Evolutionary conservation across 2,329 filamentous ascomycete species (phyloP), one percentile per base, ranked within the genome.

Genomic region (Ceratocystis destructans): DNA sequence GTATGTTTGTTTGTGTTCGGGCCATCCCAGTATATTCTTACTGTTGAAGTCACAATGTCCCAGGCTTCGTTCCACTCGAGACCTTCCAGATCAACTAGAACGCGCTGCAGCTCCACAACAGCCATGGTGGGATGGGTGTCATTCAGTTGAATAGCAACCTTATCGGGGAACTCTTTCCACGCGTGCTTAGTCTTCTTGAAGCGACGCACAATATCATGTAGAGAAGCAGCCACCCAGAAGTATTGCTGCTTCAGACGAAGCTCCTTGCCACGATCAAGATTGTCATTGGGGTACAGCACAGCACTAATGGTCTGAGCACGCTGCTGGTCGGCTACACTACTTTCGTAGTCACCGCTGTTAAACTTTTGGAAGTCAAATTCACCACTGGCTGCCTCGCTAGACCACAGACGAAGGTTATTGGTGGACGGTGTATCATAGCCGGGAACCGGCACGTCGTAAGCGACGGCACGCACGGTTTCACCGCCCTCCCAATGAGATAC

Each of bases 321-420:
- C 79, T 99, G 94, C 77, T 97, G 91, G 71, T 99, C 94, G n/a
- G 89, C 90, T 48, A 99, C 94, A 12, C 94, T 95, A 78, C 89
- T 94, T 78, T 99, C 94, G 74, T 99, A 99, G 72, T 99, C 92
- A 69, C 94, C 94, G 68, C 83, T 94, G 78, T 99, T 99, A 85
- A 99, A 99, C 76, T 97, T 97, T 73, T 96, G 93, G 78, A 99
- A 99, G 78, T 99, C 93, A 70, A 99, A 99, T 76, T 99, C 94
- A 70, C 94, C 94, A 71, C 90, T 93, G 59, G 92, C 92, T 55
- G 94, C 93, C 78, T 96, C 96, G 80, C 91, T 96, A 57, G 91
- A 96, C 94, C 94, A 99, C 48, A 99, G 82, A 68, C 94, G 88
- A 69, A 99, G 81, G 77, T 99, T 99, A 80, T 99, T 99, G 71